Evolutionary conservation across 1,139 yeast genomes (phyloP).

Genomic region (Candida pseudocylindracea): DNA sequence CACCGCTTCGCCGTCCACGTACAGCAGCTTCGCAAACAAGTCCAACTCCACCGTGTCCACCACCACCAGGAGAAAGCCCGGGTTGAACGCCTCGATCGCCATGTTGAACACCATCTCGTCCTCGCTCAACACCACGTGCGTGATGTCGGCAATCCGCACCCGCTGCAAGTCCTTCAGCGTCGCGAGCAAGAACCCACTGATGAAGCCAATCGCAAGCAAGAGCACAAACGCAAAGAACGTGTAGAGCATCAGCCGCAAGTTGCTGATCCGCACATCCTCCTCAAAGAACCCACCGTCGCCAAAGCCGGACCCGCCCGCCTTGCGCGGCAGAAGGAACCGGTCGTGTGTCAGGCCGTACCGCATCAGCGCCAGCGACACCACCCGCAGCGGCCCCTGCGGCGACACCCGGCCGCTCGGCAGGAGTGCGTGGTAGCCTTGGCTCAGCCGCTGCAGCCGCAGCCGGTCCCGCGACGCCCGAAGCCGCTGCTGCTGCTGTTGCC

Average conservation of each 20-base stretch:
- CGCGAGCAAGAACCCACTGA: slow-evolving; percentile 68
- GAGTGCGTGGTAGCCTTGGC: slow-evolving; percentile 18
- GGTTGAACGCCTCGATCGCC: slow-evolving; percentile 62
- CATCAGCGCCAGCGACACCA: not conserved
- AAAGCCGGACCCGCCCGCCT: too few relatives aligned
- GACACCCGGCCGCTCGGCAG: slow-evolving; percentile 12
- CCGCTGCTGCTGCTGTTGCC: not conserved
- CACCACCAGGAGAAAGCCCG: slow-evolving; percentile 56
- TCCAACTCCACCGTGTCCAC: slow-evolving; percentile 56
- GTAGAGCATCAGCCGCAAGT: not conserved
- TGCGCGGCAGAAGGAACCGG: not conserved
- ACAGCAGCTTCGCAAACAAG: slow-evolving; percentile 66
- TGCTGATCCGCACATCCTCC: not conserved
- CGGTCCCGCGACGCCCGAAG: slow-evolving; percentile 8
- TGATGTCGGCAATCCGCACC: slow-evolving; percentile 35
- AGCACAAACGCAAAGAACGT: slow-evolving; percentile 6
- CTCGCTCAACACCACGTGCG: slow-evolving; percentile 56
- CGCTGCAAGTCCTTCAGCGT: slow-evolving; percentile 66
- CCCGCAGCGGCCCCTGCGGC: not conserved
- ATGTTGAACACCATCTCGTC: slow-evolving; percentile 74
- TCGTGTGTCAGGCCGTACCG: not conserved
- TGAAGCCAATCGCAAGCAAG: slow-evolving; percentile 48
- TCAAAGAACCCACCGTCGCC: not conserved
- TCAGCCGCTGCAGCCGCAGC: slow-evolving; percentile 12
- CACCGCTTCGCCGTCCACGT: slow-evolving; percentile 8